Percentiles rank a stretch among this genome's conserved stretches.
phyloP scores from a whole-genome alignment of 139 green algal species.

The Dunaliella primolecta region DNA sequence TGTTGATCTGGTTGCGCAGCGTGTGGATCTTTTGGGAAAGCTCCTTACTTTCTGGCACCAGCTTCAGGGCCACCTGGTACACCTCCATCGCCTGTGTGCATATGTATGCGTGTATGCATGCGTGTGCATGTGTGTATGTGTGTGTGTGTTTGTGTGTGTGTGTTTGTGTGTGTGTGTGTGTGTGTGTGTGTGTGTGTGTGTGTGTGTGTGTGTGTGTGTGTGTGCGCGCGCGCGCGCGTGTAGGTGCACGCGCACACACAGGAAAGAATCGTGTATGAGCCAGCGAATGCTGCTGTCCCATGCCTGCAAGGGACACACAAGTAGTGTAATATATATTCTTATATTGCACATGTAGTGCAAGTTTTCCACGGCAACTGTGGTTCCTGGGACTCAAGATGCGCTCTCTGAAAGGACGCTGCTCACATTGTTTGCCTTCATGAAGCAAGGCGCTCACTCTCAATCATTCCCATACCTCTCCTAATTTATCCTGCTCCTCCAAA shows the following conservation, averaged over 20 bases:
- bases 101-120: background rate
- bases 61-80: slow-evolving; percentile 11
- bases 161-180: background rate
- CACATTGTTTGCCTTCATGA: no score
- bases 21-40: slow-evolving; percentile 23
- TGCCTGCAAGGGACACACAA: no score
- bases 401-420: no score
- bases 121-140: background rate
- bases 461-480: slow-evolving; percentile 3
- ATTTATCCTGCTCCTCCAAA: slow-evolving; percentile 24
- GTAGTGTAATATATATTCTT: no score
- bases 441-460: no score
- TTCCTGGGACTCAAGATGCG: no score
- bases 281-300: no score
- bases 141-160: background rate
- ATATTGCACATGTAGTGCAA: no score
- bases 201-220: background rate
- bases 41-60: slow-evolving; percentile 20
- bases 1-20: slow-evolving; percentile 24
- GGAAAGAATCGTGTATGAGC: no score
- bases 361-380: no score
- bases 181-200: background rate
- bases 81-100: slow-evolving; percentile 18
- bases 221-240: background rate
- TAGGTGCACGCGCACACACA: background rate